These are phyloP conservation scores for Scytalidium sp. DNA, from an alignment of 2,329 filamentous ascomycete species.

Conservation along the genomic window DNA sequence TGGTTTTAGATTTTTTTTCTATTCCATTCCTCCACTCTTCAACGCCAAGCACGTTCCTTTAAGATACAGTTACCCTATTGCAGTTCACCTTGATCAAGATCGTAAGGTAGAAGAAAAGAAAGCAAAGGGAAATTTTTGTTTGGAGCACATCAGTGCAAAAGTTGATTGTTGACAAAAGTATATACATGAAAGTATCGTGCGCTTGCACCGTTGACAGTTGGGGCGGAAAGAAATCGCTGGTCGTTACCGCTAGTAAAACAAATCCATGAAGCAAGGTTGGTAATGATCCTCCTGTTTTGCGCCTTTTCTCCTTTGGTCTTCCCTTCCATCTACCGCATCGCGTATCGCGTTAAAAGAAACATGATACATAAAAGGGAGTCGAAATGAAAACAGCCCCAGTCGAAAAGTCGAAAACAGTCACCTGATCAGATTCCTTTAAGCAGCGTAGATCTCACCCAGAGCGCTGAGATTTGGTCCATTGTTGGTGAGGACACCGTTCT, in stretches of 20 bases:
- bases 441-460: slow-evolving; percentile 5
- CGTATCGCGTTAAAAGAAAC: background rate
- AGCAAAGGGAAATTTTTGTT: background rate
- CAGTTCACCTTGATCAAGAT: background rate
- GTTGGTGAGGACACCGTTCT: slow-evolving; percentile 29
- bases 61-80: background rate
- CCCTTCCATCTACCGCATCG: background rate
- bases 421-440: background rate
- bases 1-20: too few relatives aligned
- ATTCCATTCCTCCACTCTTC: too few relatives aligned
- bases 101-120: background rate
- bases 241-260: background rate
- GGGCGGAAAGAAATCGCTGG: background rate
- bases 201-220: background rate
- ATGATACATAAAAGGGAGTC: background rate
- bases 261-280: background rate
- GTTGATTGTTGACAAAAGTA: background rate
- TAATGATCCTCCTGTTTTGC: background rate
- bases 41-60: too few relatives aligned
- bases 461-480: slow-evolving; percentile 4
- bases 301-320: background rate
- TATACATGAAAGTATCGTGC: background rate
- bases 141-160: background rate
- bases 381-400: background rate
- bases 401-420: background rate